A percentile compares a stretch with the other conserved stretches of the same genome.
phyloP scores from a whole-genome alignment of 179 eudicot genomes.

The Gypsophila paniculata region DNA sequence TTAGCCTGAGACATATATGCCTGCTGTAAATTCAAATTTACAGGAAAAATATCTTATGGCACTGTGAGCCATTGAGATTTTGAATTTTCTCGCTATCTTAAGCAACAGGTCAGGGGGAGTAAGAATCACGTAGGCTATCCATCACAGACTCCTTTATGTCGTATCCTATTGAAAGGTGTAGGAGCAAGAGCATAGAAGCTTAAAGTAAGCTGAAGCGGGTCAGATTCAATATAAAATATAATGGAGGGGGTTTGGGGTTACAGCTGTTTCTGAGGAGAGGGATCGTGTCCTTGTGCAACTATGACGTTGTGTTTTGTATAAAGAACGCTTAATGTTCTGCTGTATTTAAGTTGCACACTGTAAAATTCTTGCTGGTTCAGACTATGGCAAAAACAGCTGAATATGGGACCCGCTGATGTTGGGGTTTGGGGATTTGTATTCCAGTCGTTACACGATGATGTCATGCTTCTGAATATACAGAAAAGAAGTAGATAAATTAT shows the following conservation, averaged over 20 bases:
- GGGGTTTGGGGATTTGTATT: background rate
- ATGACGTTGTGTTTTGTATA: too few relatives aligned
- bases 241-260: background rate
- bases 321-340: background rate
- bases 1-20: background rate
- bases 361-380: background rate
- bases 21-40: background rate
- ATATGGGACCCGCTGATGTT: background rate
- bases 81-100: background rate
- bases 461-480: background rate
- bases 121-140: background rate
- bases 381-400: background rate
- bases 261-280: background rate
- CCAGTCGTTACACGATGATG: conserved; percentile 2
- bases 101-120: background rate
- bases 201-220: background rate
- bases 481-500: conserved; percentile 7
- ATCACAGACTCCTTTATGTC: background rate
- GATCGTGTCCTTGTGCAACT: background rate
- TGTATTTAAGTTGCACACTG: background rate
- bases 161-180: conserved; percentile 5
- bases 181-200: background rate
- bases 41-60: background rate
- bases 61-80: background rate
- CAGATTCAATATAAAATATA: background rate